Conservation (phyloP, 148 eudicot species). For the Fagopyrum homotropicum region DNA sequence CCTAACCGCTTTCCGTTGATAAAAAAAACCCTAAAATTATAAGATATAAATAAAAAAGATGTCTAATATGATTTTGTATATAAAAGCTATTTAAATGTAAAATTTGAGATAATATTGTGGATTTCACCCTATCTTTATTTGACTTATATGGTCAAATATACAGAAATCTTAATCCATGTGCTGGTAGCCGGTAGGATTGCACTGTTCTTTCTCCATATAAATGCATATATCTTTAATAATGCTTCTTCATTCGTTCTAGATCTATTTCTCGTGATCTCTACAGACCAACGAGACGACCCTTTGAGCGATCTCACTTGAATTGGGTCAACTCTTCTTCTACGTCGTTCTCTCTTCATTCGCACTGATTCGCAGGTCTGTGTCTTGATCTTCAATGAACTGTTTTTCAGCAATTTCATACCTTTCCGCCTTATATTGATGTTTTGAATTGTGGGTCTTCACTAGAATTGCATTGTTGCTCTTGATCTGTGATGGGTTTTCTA, state of each 20-base stretch:
- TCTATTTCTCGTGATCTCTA: background rate
- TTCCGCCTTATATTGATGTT: background rate
- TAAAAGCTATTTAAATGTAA: too few species aligned
- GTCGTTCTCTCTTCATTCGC: background rate
- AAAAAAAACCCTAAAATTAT: too few species aligned
- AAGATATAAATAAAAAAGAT: too few species aligned
- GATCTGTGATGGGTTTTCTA: background rate
- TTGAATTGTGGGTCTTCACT: background rate
- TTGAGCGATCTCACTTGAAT: background rate
- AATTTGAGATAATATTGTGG: background rate
- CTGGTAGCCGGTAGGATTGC: background rate
- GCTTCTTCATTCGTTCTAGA: background rate
- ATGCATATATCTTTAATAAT: background rate
- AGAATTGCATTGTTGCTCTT: background rate
- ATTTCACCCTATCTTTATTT: background rate
- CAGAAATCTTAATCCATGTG: conserved; percentile 1
- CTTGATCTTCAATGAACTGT: background rate
- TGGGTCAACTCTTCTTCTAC: conserved; percentile 2
- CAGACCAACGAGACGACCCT: background rate
- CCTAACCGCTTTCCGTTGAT: too few species aligned
- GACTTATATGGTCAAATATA: background rate
- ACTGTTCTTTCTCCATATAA: conserved; percentile 4
- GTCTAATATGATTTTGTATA: too few species aligned
- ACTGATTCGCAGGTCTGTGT: background rate
- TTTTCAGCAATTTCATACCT: background rate